Conservation (phyloP, 495 filamentous ascomycete species). For the Aspergillus campestris region DNA sequence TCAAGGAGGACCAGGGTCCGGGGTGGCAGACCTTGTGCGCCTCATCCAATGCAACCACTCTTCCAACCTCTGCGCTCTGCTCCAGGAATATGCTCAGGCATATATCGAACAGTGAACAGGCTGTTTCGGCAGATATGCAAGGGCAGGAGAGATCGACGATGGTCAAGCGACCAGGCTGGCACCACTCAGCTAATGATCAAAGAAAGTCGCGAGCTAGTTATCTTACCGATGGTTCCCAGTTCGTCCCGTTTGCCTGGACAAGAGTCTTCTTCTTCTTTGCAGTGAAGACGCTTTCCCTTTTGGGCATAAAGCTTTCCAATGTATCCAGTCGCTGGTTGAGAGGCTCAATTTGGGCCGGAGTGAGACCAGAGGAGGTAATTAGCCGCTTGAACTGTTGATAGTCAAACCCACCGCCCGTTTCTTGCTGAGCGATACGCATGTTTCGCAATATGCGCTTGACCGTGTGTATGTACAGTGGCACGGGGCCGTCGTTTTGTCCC, state of each 20-base stretch:
- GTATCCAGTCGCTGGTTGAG: constrained; percentile 49
- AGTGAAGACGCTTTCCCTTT: constrained; percentile 5
- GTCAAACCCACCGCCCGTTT: constrained; percentile 32
- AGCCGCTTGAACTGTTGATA: constrained; percentile 43
- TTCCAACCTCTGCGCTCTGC: constrained; percentile 27
- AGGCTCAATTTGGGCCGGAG: constrained; percentile 36
- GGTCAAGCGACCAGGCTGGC: constrained; percentile 49
- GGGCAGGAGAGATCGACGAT: constrained; percentile 71
- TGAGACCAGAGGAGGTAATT: constrained; percentile 29
- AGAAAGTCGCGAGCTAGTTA: not conserved
- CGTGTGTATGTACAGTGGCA: constrained; percentile 56
- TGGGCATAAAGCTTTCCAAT: constrained; percentile 49
- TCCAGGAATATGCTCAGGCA: constrained; percentile 54
- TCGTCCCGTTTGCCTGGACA: not conserved
- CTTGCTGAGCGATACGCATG: constrained; percentile 42
- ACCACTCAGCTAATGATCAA: not conserved
- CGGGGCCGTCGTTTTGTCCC: constrained; percentile 26
- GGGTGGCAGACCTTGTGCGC: constrained; percentile 43
- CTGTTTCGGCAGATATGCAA: constrained; percentile 56
- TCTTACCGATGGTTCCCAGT: constrained; percentile 7
- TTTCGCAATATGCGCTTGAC: constrained; percentile 52
- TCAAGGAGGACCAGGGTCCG: not conserved
- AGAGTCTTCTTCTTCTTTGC: too few relatives aligned
- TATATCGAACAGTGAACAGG: constrained; percentile 63
- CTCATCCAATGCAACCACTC: constrained; percentile 51